These are phyloP conservation scores for Ilyonectria robusta DNA, from an alignment of 2,329 filamentous ascomycete species.

Conservation along the genomic window DNA sequence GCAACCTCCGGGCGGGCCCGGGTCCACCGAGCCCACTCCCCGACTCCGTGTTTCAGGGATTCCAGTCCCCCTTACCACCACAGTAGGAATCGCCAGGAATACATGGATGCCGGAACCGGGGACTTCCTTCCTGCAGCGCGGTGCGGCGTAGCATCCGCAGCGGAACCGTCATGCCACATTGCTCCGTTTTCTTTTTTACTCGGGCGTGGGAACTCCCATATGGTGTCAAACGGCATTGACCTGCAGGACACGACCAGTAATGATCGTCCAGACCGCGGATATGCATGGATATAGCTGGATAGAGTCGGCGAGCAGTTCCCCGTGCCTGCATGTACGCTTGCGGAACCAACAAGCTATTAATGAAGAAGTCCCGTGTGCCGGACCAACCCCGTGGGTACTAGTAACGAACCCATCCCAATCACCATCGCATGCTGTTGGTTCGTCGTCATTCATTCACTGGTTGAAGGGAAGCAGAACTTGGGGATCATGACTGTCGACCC, in stretches of 20 bases:
- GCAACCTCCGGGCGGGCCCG: constrained; percentile 11
- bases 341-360: constrained; percentile 8
- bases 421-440: constrained; percentile 16
- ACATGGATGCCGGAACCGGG: constrained; percentile 2
- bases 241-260: constrained; percentile 13
- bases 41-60: constrained; percentile 13
- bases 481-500: constrained; percentile 22
- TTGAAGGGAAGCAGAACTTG: neutral
- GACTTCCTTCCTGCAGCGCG: constrained; percentile 1
- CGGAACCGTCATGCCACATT: constrained; percentile 17
- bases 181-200: neutral
- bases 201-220: neutral
- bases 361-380: constrained; percentile 23
- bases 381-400: constrained; percentile 7
- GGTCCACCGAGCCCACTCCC: constrained; percentile 9
- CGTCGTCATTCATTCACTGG: constrained; percentile 1
- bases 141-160: constrained; percentile 12
- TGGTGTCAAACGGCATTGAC: neutral
- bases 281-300: neutral
- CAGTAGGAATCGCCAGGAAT: neutral
- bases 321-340: constrained; percentile 20
- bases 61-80: constrained; percentile 7
- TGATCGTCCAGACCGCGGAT: constrained; percentile 3
- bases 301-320: constrained; percentile 1
- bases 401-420: constrained; percentile 1